Evolutionary conservation across 1,139 yeast species (phyloP), one percentile per base, ranked within the genome.

Genomic region (Candida frijolesensis): DNA sequence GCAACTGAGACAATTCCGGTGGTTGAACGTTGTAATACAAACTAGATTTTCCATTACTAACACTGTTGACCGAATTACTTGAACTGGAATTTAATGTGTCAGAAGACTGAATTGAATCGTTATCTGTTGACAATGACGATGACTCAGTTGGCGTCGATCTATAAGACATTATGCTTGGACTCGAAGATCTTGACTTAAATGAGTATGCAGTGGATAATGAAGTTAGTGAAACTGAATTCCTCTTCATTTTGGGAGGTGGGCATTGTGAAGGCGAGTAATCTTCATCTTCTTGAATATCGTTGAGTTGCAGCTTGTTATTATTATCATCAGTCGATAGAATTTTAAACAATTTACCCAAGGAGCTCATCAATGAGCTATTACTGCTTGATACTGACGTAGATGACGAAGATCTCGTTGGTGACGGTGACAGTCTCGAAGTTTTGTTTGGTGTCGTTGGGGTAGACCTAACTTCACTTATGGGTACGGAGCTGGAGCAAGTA

Each of bases 141-240:
- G 72, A 63, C 44, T 74, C 79, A 2, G 77, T 71, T 2, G 78
- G 76, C 0, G 73, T 66, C 2, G 80, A 75, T 41, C 59, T 66
- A 55, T 64, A 70, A n/a, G 80, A 76, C 67, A 71, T 64, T 42
- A 76, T 59, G 51, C 78, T 72, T 12, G 81, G 80, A 47, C 76
- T 71, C 5, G 80, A 71, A 2, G 80, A 72, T 45, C 77, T 60
- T 9, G 80, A 74, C 38, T 63, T 68, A 18, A 60, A 52, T 22
- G 68, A 64, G 48, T 63, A 65, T 18, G 71, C 59, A 1, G 76
- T 70, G 1, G 80, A 71, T 42, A 76, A 61, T 11, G 79, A 74
- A 8, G 76, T 70, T 43, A 70, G 57, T 1, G 79, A 72, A n/a
- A 64, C 71, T 0, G 79, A 71, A 51, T 70, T 67, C 45, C 67